Base-by-base conservation (phyloP, 768 basidiomycete genomes). In the Leucocoprinus leucothites region DNA sequence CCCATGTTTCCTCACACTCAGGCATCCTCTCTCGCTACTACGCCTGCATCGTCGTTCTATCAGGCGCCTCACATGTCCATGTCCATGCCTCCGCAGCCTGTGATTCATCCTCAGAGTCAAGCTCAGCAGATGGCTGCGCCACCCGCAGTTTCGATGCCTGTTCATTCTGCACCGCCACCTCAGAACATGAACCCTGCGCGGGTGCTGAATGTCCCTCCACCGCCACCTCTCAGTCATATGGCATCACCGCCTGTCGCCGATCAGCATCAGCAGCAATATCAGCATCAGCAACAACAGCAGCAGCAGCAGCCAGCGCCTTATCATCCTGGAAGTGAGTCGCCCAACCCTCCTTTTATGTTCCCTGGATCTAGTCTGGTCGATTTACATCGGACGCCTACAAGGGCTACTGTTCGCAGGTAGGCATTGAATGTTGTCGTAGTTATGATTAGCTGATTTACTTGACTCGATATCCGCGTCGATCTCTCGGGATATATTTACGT, bases 401-500 rank as follows among this genome's bases (percentile, higher is more conserved):
- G 65, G 52, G 60, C 60, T 19, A 61, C 65, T 57, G 60, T 65
- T 50, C 67, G 71, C 60, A 67, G 67, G 77, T 77, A 58, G 56
- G 76, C 40, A 2, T 31, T 47, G 35, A 22, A 18, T 35, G 51
- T 16, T 25, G 26, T 45, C 48, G 45, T 19, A 45, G 22, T 45
- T 22, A 21, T 25, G 22, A 47, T 6, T 26, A 28, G 5, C 45
- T 47, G 5, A 47, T 26, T 26, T 14, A 28, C 45, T 9, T 22
- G 14, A 13, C 6, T 22, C 13, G n/a, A 5, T 19, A 24, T 25
- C 43, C 21, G 25, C 21, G n/a, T 41, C 26, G 24, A 24, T n/a
- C 48, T 40, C 57, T 57, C 52, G 69, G 69, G 52, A 62, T 65
- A 31, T 56, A 66, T 3, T 8, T 1, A 18, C 24, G 9, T 28